Base-by-base conservation (phyloP, 108 stramenopile genomes). In the Skeletonema menzelii region DNA sequence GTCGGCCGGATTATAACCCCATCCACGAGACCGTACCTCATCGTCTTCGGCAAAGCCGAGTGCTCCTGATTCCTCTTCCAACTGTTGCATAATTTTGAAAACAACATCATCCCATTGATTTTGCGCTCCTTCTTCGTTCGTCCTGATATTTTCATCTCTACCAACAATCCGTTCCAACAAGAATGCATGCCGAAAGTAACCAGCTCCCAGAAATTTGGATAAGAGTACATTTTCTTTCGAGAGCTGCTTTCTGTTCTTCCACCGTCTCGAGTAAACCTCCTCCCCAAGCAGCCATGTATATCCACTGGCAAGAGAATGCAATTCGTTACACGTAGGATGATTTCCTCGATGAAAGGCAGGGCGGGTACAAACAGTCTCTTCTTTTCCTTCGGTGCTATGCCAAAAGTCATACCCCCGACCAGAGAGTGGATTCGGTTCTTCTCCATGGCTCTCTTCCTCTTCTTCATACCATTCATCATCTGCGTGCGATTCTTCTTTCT, bases 311-410 rank as follows among this genome's bases (percentile, higher is more conserved):
- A 13, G 42, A 28, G 57, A 81, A 73, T 87, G 87, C 17, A 90
- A 82, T 19, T 67, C 63, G 67, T 92, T 92, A 69, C 91, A 92
- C 34, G 72, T 92, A 14, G 88, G 91, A 63, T 78, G 69, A 37
- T 77, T 64, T 15, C 55, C 28, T 67, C 77, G 67, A 69, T 87
- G 83, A 42, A 65, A 72, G 13, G 44, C 37, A 1, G 79, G 76
- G 12, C 83, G 59, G 11, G 75, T 84, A 67, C 90, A 91, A 2
- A 63, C 14, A 11, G 60, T 22, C 27, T 65, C 72, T 30, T 63
- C 49, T 20, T 5, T 24, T 49, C 34, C 46, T 19, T 30, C 47
- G n/a, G 8, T n/a, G 6, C 46, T 42, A 28, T 72, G 34, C 55
- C 32, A 24, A 28, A 22, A 20, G 1, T 57, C 49, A 27, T 27